A percentile compares a stretch with the other conserved stretches of the same genome.
Conservation (phyloP, 768 basidiomycete species). For the Naganishia vishniacii region DNA sequence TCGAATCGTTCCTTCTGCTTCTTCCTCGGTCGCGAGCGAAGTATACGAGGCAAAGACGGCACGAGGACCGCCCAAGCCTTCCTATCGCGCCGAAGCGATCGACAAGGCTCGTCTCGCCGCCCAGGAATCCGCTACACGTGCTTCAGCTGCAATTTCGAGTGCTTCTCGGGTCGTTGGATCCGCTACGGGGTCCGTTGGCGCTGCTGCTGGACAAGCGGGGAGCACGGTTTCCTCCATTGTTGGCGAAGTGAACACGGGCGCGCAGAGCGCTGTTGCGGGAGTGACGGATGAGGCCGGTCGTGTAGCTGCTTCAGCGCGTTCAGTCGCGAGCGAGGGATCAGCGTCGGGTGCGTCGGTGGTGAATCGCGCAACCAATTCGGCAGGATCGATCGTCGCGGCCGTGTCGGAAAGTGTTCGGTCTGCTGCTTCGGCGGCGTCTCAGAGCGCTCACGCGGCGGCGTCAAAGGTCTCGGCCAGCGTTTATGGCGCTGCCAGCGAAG, state of each 20-base stretch:
- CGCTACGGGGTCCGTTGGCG: not conserved
- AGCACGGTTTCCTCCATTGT: slow-evolving; percentile 6
- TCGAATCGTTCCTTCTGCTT: not conserved
- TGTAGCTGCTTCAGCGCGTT: not conserved
- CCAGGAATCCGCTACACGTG: not conserved
- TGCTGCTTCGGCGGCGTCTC: too few relatives aligned
- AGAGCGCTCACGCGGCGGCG: too few relatives aligned
- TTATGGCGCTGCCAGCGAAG: not conserved
- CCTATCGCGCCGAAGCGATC: slow-evolving; percentile 4
- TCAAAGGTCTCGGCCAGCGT: too few relatives aligned
- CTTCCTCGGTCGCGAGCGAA: slow-evolving; percentile 4
- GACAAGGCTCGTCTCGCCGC: not conserved
- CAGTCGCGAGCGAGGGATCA: not conserved
- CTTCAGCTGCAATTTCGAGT: not conserved
- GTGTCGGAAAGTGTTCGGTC: too few relatives aligned
- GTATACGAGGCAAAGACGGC: not conserved
- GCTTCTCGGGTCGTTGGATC: not conserved
- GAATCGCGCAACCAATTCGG: not conserved
- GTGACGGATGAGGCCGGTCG: too few relatives aligned
- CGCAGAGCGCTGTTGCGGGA: too few relatives aligned
- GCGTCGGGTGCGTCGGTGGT: not conserved
- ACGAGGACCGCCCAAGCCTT: not conserved
- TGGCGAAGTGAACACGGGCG: not conserved
- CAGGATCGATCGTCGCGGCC: not conserved
- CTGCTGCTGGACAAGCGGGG: not conserved